These are phyloP conservation scores for Salvia miltiorrhiza DNA, from an alignment of 257 asterid species.

Conservation along the genomic window DNA sequence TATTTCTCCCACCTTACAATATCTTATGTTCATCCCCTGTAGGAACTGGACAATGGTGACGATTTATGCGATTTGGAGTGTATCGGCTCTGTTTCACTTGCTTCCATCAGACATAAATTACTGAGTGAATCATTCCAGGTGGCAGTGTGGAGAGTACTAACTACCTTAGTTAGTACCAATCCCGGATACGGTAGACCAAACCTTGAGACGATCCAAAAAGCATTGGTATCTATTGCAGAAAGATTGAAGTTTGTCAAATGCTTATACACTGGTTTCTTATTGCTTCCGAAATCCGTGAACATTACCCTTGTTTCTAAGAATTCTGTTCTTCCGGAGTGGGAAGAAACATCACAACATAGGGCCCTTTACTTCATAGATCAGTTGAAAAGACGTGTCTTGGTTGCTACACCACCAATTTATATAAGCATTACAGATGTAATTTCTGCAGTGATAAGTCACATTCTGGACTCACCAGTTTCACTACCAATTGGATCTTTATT, in stretches of 20 bases:
- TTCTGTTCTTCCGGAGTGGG: constrained; percentile 79
- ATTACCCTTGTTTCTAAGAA: constrained; percentile 56
- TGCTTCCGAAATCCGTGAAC: constrained; percentile 59
- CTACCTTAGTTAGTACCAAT: constrained; percentile 37
- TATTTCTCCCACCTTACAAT: constrained; percentile 20
- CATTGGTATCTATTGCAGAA: constrained; percentile 60
- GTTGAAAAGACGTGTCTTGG: constrained; percentile 46
- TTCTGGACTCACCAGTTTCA: constrained; percentile 68
- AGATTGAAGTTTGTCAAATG: constrained; percentile 62
- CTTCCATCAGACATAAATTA: constrained; percentile 51
- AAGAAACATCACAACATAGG: constrained; percentile 44
- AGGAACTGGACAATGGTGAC: constrained; percentile 69
- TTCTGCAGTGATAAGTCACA: constrained; percentile 62
- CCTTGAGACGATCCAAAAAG: constrained; percentile 45
- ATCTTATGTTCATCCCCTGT: constrained; percentile 24
- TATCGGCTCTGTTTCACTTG: constrained; percentile 59
- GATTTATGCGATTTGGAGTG: constrained; percentile 48
- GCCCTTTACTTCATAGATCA: constrained; percentile 74
- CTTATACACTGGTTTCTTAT: constrained; percentile 69
- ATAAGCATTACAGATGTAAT: constrained; percentile 66
- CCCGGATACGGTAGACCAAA: constrained; percentile 42
- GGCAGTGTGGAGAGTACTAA: constrained; percentile 64
- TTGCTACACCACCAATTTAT: constrained; percentile 82
- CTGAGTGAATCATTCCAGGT: constrained; percentile 71
- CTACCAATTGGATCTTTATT: constrained; percentile 77